Evolutionary conservation across 257 asterid species (phyloP).

Genomic region (Mentha longifolia): DNA sequence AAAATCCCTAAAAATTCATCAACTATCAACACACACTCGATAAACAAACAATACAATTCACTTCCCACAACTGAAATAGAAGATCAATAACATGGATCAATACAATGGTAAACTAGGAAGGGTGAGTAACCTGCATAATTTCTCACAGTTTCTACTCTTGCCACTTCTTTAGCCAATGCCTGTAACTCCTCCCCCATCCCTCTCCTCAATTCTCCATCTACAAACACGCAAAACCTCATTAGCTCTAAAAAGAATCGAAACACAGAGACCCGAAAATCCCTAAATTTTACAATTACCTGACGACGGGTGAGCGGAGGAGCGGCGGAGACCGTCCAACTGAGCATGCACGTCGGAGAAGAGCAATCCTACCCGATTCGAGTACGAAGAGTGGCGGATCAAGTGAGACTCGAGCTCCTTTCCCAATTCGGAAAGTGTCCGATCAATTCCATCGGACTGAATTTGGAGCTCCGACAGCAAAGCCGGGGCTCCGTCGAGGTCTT

Average conservation of each 20-base stretch:
- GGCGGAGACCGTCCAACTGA: slow-evolving; percentile 61
- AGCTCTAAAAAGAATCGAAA: not conserved
- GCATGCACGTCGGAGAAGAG: slow-evolving; percentile 48
- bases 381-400: slow-evolving; percentile 57
- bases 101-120: not conserved
- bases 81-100: not conserved
- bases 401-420: slow-evolving; percentile 49
- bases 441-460: slow-evolving; percentile 60
- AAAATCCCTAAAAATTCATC: not conserved
- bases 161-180: slow-evolving; percentile 93
- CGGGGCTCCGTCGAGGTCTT: slow-evolving; percentile 66
- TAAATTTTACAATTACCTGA: slow-evolving; percentile 44
- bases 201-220: slow-evolving; percentile 66
- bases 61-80: slow-evolving; percentile 17
- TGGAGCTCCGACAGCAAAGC: slow-evolving; percentile 68
- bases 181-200: slow-evolving; percentile 84
- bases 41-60: not conserved
- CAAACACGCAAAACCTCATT: slow-evolving; percentile 8
- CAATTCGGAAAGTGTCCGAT: slow-evolving; percentile 61
- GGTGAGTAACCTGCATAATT: slow-evolving; percentile 74
- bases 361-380: slow-evolving; percentile 53
- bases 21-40: not conserved
- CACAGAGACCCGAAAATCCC: not conserved
- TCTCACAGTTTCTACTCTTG: slow-evolving; percentile 89
- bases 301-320: slow-evolving; percentile 43